A percentile compares a stretch with the other conserved stretches of the same genome.
Evolutionary conservation across 2,329 filamentous ascomycete species (phyloP).

Genomic region (Fusarium torreyae): DNA sequence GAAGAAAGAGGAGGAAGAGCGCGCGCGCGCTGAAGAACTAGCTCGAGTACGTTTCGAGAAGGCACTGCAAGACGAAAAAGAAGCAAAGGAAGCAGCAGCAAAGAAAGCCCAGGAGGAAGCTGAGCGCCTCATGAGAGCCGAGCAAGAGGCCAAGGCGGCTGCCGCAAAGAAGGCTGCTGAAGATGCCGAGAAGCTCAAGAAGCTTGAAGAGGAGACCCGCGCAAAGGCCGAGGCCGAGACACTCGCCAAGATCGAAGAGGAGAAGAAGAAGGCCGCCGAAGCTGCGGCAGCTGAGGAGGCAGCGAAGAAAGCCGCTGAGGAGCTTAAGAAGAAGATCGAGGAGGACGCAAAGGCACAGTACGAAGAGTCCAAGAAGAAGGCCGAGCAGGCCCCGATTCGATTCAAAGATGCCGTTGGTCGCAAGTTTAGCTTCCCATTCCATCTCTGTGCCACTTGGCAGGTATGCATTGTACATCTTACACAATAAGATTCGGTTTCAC

Average conservation of each 20-base stretch:
- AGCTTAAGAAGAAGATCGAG: constrained; percentile 71
- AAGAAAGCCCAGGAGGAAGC: constrained; percentile 61
- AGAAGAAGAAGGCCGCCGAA: constrained; percentile 56
- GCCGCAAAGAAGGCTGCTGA: constrained; percentile 57
- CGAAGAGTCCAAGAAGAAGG: constrained; percentile 64
- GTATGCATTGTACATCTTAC: constrained; percentile 64
- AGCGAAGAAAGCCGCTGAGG: constrained; percentile 72
- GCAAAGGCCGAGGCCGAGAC: constrained; percentile 58
- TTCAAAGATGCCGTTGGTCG: constrained; percentile 94
- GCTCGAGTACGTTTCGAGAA: constrained; percentile 60
- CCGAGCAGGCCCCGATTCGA: constrained; percentile 81
- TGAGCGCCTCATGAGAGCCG: constrained; percentile 56
- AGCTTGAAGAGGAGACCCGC: constrained; percentile 59
- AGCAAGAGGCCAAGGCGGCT: constrained; percentile 59
- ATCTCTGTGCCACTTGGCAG: constrained; percentile 86
- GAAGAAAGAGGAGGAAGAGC: constrained; percentile 58
- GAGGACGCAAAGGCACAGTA: constrained; percentile 68
- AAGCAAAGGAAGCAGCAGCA: constrained; percentile 61
- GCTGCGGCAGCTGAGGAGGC: constrained; percentile 62
- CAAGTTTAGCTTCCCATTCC: constrained; percentile 93
- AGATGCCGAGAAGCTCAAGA: constrained; percentile 61
- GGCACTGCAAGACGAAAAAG: constrained; percentile 59
- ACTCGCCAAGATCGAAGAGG: constrained; percentile 60
- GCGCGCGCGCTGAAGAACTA: constrained; percentile 63
- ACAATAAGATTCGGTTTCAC: neutral